A percentile compares a stretch with the other conserved stretches of the same genome.
Conservation (phyloP, 345 rosid species). For the Salix purpurea region DNA sequence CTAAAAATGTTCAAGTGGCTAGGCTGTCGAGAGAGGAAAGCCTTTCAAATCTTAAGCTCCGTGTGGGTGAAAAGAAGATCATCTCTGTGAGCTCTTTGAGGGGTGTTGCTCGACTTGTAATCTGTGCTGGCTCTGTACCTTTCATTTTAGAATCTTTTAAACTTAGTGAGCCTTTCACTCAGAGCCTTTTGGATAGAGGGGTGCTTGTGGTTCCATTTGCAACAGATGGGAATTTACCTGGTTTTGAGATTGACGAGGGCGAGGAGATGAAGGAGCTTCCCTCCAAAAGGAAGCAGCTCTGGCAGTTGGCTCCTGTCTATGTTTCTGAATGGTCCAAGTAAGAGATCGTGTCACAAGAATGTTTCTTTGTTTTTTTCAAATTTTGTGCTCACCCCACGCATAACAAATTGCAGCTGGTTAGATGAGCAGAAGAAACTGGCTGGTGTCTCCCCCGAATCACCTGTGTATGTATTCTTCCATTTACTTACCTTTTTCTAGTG, state of each 20-base stretch:
- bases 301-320: conserved; percentile 70
- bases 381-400: not conserved
- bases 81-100: conserved; percentile 60
- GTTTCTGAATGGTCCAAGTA: conserved; percentile 79
- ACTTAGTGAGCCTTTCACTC: conserved; percentile 67
- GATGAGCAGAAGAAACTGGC: conserved; percentile 86
- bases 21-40: conserved; percentile 88
- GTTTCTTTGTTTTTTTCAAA: not conserved
- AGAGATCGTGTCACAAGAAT: conserved; percentile 23
- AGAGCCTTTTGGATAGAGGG: conserved; percentile 77
- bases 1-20: conserved; percentile 69
- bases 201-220: conserved; percentile 80
- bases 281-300: conserved; percentile 60
- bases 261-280: conserved; percentile 52
- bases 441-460: conserved; percentile 70
- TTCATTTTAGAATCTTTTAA: conserved; percentile 68
- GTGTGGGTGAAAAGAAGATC: conserved; percentile 57
- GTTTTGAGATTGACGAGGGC: conserved; percentile 59
- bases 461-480: conserved; percentile 55
- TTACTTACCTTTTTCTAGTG: not conserved
- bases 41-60: conserved; percentile 82
- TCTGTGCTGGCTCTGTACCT: conserved; percentile 73
- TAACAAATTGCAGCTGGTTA: conserved; percentile 54
- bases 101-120: conserved; percentile 81
- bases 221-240: conserved; percentile 62